phyloP scores from a whole-genome alignment of 768 basidiomycete genomes.

The Calocera viscosa region DNA sequence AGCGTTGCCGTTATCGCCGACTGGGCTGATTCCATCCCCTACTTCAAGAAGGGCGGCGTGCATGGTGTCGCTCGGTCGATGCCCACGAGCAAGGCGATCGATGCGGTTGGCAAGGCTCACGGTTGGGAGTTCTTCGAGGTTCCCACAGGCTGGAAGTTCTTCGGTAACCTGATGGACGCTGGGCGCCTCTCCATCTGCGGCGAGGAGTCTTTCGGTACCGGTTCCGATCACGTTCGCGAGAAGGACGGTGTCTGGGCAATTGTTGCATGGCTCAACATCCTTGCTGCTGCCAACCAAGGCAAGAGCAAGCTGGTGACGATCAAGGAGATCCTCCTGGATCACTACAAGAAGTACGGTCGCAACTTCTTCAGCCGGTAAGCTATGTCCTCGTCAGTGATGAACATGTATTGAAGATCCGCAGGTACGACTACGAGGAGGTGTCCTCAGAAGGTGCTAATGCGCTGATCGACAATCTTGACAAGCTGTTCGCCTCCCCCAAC shows the following conservation, averaged over 20 bases:
- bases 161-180: slow-evolving; percentile 99
- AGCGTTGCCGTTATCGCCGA: slow-evolving; percentile 98
- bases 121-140: slow-evolving; percentile 89
- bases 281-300: slow-evolving; percentile 78
- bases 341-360: slow-evolving; percentile 88
- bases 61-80: slow-evolving; percentile 94
- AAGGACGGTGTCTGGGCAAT: slow-evolving; percentile 99
- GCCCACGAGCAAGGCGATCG: slow-evolving; percentile 96
- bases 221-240: slow-evolving; percentile 99
- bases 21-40: slow-evolving; percentile 81
- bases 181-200: slow-evolving; percentile 96
- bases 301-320: slow-evolving; percentile 38
- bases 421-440: slow-evolving; percentile 98
- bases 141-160: slow-evolving; percentile 99
- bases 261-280: slow-evolving; percentile 93
- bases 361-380: slow-evolving; percentile 79
- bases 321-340: slow-evolving; percentile 75
- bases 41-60: slow-evolving; percentile 80
- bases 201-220: slow-evolving; percentile 97
- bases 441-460: slow-evolving; percentile 79
- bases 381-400: too few relatives aligned
- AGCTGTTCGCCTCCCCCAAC: slow-evolving; percentile 47
- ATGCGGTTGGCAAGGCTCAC: slow-evolving; percentile 88
- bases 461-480: slow-evolving; percentile 67
- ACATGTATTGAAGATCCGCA: background rate